Percentiles rank a stretch among this genome's conserved stretches.
These are phyloP conservation scores for Phytophthora crassamura DNA, from an alignment of 352 stramenopile genomes.

Conservation along the genomic window DNA sequence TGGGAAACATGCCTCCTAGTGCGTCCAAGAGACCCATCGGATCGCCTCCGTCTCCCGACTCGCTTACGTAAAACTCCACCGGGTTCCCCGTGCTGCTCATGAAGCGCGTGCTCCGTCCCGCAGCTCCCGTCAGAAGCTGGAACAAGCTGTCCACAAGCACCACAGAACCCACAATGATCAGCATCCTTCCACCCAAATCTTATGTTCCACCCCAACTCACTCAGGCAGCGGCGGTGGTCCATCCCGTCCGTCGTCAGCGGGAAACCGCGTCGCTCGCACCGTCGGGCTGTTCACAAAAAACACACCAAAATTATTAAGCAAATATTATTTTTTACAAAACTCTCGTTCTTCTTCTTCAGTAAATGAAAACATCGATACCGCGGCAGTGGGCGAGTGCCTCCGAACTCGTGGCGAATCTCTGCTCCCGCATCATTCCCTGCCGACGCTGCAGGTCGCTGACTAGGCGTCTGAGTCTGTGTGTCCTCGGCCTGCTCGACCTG, in stretches of 20 bases:
- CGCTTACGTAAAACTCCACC: slow-evolving; percentile 83
- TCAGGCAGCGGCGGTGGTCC: slow-evolving; percentile 30
- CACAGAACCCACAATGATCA: slow-evolving; percentile 5
- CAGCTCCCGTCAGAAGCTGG: slow-evolving; percentile 48
- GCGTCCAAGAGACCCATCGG: slow-evolving; percentile 62
- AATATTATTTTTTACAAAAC: neutral
- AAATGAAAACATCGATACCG: slow-evolving; percentile 20
- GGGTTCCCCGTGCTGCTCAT: slow-evolving; percentile 72
- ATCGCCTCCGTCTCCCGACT: slow-evolving; percentile 47
- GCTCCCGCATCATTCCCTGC: slow-evolving; percentile 4
- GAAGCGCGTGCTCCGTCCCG: slow-evolving; percentile 54
- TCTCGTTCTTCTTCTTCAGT: neutral
- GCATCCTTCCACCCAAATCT: neutral
- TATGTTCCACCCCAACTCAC: slow-evolving; percentile 18
- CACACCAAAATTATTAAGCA: slow-evolving; percentile 2
- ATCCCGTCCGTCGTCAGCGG: slow-evolving; percentile 24
- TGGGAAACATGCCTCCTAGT: slow-evolving; percentile 67
- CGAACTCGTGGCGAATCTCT: slow-evolving; percentile 49
- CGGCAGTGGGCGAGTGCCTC: slow-evolving; percentile 24
- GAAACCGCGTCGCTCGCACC: slow-evolving; percentile 26
- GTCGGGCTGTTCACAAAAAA: slow-evolving; percentile 19
- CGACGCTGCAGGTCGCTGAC: neutral
- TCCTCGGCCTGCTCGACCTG: slow-evolving; percentile 33
- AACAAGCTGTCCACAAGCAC: slow-evolving; percentile 41
- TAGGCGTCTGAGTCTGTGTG: slow-evolving; percentile 29